Base-by-base conservation (phyloP, 352 stramenopile genomes). In the Phytopythium ostracodes region DNA sequence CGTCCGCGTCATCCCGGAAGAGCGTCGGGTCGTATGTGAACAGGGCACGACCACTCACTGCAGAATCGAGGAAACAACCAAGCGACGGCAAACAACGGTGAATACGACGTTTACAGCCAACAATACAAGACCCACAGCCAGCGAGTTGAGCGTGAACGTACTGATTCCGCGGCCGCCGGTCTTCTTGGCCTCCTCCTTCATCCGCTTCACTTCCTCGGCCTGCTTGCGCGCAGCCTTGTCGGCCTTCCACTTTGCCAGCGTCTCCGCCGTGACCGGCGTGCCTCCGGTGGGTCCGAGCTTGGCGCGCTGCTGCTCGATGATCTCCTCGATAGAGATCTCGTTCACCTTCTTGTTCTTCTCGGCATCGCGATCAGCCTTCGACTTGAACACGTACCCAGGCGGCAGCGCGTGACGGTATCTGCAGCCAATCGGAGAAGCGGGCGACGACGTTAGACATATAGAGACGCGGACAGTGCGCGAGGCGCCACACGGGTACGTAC, bases 1-100 rank as follows among this genome's bases (percentile, higher is more conserved):
- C 89, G 67, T 91, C 88, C 29, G 90, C 90, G 50, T 97, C 90
- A 72, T 97, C 90, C 56, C 84, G 81, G 83, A 97, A 97, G 71
- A 97, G 76, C 35, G 84, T 91, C 33, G 91, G 85, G 64, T 97
- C 89, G 75, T 77, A 96, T 36, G 88, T 89, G 75, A 97, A 97
- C 67, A 97, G 67, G 35, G 88, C 88, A 77, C 89, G 84, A 77
- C 90, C 90, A 85, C 86, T 96, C 79, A 97, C 86, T 91, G 59
- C 60, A 68, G 59, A 50, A 51, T 89, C 53, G 56, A 66, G 25
- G 11, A 12, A 56, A 62, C 56, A 53, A 72, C 60, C n/a, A 76
- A 14, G 53, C n/a, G n/a, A n/a, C n/a, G 14, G 62, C 24, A 64
- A 55, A 24, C 38, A 66, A 46, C 35, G 35, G 7, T 54, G 24